Percentiles rank a stretch among this genome's conserved stretches.
phyloP scores from a whole-genome alignment of 2,329 filamentous ascomycete genomes.

The Lachnum nothofagi region DNA sequence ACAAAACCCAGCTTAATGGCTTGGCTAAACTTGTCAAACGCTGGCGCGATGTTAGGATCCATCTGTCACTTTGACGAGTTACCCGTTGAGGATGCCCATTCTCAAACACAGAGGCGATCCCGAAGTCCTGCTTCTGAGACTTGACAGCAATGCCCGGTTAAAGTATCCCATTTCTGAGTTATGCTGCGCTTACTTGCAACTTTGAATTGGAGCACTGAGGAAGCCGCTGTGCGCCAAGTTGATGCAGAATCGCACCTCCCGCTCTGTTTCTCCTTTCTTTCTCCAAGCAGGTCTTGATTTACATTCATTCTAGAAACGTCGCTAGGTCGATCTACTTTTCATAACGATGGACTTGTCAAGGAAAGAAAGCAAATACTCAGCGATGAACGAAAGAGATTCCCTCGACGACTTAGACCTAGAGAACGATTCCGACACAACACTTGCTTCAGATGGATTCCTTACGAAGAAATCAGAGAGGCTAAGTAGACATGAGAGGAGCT shows the following conservation, averaged over 20 bases:
- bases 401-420: constrained; percentile 17
- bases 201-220: no score
- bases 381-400: not conserved
- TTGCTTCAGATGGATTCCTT: constrained; percentile 23
- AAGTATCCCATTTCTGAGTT: no score
- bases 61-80: no score
- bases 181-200: no score
- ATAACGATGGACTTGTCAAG: not conserved
- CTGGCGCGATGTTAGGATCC: no score
- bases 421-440: constrained; percentile 27
- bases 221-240: no score
- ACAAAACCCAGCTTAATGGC: no score
- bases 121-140: no score
- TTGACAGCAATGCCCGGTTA: no score
- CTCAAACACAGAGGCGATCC: no score
- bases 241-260: not conserved
- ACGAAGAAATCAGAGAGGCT: constrained; percentile 6
- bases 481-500: constrained; percentile 8
- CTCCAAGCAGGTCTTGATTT: constrained; percentile 1
- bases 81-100: no score
- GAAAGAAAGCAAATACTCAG: constrained; percentile 3
- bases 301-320: not conserved
- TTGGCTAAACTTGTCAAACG: no score
- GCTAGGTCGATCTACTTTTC: not conserved
- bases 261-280: not conserved